Conservation (phyloP, 305 asterid species). For the Rubia peregrina region DNA sequence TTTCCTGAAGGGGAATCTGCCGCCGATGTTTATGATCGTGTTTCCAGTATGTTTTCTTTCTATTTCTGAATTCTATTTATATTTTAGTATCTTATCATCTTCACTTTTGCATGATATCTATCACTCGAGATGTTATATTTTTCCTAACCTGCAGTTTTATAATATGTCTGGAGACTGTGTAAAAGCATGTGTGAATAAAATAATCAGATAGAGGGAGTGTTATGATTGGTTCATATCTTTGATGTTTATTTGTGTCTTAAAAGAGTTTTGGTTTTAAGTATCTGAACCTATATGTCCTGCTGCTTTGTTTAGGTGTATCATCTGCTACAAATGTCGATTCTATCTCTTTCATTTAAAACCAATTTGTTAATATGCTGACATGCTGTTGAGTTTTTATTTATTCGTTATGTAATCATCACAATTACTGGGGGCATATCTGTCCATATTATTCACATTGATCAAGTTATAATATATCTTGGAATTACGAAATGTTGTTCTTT, state of each 20-base stretch:
- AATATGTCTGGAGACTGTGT: not conserved
- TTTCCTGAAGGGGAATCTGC: constrained; percentile 78
- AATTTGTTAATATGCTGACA: no score
- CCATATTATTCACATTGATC: not conserved
- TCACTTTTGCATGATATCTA: no score
- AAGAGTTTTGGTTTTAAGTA: not conserved
- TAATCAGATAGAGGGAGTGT: no score
- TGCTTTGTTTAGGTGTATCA: not conserved
- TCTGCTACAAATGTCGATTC: not conserved
- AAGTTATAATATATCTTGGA: not conserved
- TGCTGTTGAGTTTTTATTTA: no score
- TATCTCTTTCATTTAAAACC: no score
- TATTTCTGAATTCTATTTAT: no score
- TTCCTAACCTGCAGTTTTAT: no score
- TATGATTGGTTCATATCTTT: not conserved
- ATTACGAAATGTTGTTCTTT: not conserved
- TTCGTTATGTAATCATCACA: no score
- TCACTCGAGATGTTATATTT: no score
- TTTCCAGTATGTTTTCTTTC: constrained; percentile 41
- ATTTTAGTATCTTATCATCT: not conserved
- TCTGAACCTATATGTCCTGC: not conserved
- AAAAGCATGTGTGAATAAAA: not conserved
- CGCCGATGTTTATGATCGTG: constrained; percentile 63
- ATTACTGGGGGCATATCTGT: not conserved
- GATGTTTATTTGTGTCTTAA: not conserved